Evolutionary conservation across 2,329 filamentous ascomycete genomes (phyloP).

Genomic region (Purpureocillium takamizusanense): DNA sequence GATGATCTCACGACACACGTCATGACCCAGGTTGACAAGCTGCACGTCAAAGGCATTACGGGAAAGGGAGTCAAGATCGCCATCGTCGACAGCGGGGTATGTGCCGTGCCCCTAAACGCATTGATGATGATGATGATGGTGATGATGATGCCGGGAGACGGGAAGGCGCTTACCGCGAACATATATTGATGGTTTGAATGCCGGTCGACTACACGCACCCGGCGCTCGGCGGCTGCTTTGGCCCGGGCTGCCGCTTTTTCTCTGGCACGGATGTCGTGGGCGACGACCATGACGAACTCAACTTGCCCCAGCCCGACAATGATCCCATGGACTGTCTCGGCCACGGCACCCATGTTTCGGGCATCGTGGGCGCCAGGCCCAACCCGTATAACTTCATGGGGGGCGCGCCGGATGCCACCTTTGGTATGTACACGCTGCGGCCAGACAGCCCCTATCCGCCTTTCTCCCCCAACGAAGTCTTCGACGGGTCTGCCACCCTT

Average conservation of each 20-base stretch:
- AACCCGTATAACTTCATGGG: slow-evolving; percentile 45
- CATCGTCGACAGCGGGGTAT: slow-evolving; percentile 44
- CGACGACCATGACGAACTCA: slow-evolving; percentile 36
- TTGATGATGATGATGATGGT: no score
- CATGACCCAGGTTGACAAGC: slow-evolving; percentile 47
- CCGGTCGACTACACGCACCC: slow-evolving; percentile 54
- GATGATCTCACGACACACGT: slow-evolving; percentile 39
- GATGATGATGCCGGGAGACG: no score
- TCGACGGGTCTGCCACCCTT: slow-evolving; percentile 30
- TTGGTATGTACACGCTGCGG: slow-evolving; percentile 43
- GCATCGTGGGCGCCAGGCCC: slow-evolving; percentile 50
- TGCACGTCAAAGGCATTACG: slow-evolving; percentile 35
- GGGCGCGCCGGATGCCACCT: slow-evolving; percentile 43
- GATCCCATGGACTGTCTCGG: slow-evolving; percentile 48
- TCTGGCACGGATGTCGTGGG: slow-evolving; percentile 50
- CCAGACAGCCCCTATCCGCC: slow-evolving; percentile 23
- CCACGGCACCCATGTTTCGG: slow-evolving; percentile 53
- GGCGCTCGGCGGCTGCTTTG: slow-evolving; percentile 55
- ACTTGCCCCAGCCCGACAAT: slow-evolving; percentile 31
- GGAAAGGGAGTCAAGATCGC: slow-evolving; percentile 44
- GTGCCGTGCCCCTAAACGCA: no score
- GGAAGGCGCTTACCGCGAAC: no score
- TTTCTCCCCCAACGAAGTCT: slow-evolving; percentile 37
- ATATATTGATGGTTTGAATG: background rate
- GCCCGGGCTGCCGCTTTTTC: slow-evolving; percentile 45